Conservation (phyloP, 306 rosid genomes). For the Cicer arietinum region DNA sequence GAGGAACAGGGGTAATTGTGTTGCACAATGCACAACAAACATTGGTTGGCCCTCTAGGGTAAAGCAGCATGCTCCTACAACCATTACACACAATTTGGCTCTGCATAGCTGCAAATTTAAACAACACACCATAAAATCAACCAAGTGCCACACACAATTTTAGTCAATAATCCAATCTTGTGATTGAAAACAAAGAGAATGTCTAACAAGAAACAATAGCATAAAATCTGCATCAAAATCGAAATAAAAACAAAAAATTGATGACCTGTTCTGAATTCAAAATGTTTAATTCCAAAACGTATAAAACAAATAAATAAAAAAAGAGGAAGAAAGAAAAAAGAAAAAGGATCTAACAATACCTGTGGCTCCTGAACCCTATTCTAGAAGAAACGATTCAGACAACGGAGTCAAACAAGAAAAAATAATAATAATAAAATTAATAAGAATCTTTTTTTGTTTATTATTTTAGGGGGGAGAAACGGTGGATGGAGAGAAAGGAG, state of each 20-base stretch:
- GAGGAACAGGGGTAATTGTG: slow-evolving; percentile 80
- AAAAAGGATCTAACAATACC: slow-evolving; percentile 50
- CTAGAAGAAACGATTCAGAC: slow-evolving; percentile 34
- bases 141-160: background rate
- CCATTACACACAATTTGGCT: slow-evolving; percentile 95
- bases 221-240: slow-evolving; percentile 24
- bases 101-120: slow-evolving; percentile 83
- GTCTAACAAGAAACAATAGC: slow-evolving; percentile 8
- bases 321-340: background rate
- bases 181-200: background rate
- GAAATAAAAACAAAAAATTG: slow-evolving; percentile 26
- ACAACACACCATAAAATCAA: slow-evolving; percentile 40
- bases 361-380: slow-evolving; percentile 27
- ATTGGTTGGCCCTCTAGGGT: slow-evolving; percentile 94
- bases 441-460: background rate
- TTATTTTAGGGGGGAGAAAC: background rate
- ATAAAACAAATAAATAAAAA: background rate
- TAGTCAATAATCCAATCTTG: slow-evolving; percentile 8
- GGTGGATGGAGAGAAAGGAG: background rate
- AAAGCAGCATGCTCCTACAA: slow-evolving; percentile 88
- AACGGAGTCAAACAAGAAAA: slow-evolving; percentile 26
- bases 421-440: background rate
- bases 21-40: slow-evolving; percentile 95
- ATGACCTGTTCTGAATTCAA: slow-evolving; percentile 8
- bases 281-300: background rate